These are phyloP conservation scores for Tremella fuciformis DNA, from an alignment of 768 basidiomycete genomes.

Conservation along the genomic window DNA sequence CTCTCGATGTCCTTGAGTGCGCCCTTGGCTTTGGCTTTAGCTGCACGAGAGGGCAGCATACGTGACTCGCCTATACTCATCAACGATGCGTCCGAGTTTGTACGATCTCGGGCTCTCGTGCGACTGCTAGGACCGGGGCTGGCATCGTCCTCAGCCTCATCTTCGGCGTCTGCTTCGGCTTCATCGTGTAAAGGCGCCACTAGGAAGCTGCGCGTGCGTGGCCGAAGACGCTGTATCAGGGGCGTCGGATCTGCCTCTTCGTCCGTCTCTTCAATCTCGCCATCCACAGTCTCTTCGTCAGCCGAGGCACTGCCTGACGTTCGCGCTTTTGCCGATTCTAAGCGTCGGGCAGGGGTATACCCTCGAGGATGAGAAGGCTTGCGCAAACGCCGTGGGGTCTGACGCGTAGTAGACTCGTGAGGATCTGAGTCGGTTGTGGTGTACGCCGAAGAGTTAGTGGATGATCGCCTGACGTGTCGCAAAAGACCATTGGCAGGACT, in stretches of 20 bases:
- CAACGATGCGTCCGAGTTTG: neutral
- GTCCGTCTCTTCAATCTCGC: neutral
- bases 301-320: neutral
- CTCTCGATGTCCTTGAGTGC: constrained; percentile 33
- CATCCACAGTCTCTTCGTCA: constrained; percentile 10
- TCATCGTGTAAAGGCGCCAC: constrained; percentile 20
- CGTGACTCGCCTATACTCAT: neutral
- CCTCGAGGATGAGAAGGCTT: constrained; percentile 13
- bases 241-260: constrained; percentile 14
- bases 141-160: constrained; percentile 11
- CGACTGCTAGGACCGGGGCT: constrained; percentile 4
- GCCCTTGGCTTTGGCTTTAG: constrained; percentile 31
- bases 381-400: constrained; percentile 26
- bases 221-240: constrained; percentile 15
- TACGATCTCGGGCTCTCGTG: constrained; percentile 5
- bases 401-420: constrained; percentile 12
- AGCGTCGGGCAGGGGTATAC: neutral
- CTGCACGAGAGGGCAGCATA: constrained; percentile 22
- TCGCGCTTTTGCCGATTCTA: neutral
- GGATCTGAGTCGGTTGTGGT: constrained; percentile 39
- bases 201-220: constrained; percentile 6
- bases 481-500: constrained; percentile 33
- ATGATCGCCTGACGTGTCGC: constrained; percentile 24
- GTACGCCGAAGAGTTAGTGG: constrained; percentile 36
- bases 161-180: constrained; percentile 33